Conservation (phyloP, 2,329 filamentous ascomycete genomes). For the Kalmusia sp. region DNA sequence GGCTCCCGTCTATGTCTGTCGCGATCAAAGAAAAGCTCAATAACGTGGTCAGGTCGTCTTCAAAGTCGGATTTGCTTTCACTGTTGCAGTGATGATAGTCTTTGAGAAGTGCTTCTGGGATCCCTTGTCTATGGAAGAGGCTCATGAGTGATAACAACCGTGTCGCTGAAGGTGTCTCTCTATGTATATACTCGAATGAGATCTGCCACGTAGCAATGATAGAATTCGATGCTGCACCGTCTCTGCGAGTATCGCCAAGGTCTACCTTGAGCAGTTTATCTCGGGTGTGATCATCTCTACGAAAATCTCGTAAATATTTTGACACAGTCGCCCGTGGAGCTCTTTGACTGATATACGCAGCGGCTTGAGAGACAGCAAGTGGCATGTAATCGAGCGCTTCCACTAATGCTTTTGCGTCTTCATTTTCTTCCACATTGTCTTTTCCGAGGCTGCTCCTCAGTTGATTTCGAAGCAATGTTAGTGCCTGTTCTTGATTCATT, state of each 20-base stretch:
- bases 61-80: neutral
- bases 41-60: constrained; percentile 19
- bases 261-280: constrained; percentile 9
- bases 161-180: constrained; percentile 39
- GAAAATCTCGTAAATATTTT: constrained; percentile 43
- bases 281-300: constrained; percentile 7
- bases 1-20: constrained; percentile 13
- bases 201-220: constrained; percentile 47
- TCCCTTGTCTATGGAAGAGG: constrained; percentile 23
- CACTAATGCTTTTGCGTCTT: constrained; percentile 3
- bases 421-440: neutral
- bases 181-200: constrained; percentile 45
- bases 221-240: constrained; percentile 18
- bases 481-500: constrained; percentile 15
- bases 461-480: constrained; percentile 17
- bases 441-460: neutral
- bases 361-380: constrained; percentile 31
- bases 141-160: constrained; percentile 51
- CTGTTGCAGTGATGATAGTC: constrained; percentile 12
- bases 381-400: constrained; percentile 17
- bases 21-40: constrained; percentile 19
- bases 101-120: constrained; percentile 26
- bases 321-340: constrained; percentile 5
- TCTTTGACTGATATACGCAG: constrained; percentile 32
- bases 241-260: constrained; percentile 12